Base-by-base conservation (phyloP, 164 flowering plant species). In the Nelumbo lutea region DNA sequence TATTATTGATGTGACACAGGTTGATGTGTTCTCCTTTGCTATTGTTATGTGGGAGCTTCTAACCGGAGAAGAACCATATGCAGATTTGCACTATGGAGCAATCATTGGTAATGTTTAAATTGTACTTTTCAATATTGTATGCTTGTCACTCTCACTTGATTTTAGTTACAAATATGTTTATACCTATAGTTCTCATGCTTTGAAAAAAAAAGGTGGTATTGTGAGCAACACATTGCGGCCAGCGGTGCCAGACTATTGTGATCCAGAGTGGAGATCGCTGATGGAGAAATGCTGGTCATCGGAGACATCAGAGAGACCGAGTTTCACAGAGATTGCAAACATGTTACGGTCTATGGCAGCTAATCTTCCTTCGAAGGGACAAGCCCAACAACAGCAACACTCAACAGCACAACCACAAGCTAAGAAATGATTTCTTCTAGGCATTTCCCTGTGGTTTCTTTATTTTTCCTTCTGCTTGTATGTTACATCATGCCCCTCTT, bases 31-130 rank as follows among this genome's bases (percentile, higher is more conserved):
- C 74, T 93, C 98, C n/a, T 93, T 90, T 57, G 98, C 97, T 42
- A 90, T 93, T 61, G 98, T 91, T 55, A 71, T 93, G 88, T 93
- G 98, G 98, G 98, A 93, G 77, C 89, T 93, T 50, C 88, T 93
- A 5, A 93, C 97, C 41, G 93, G 98, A 67, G 98, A 93, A 65
- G 98, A 93, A 70, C 98, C 98, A 38, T 93, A 93, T 70, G 89
- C 91, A 1, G 93, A 91, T 72, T 75, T 93, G 81, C 98, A 91
- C 73, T 93, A 91, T 68, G 98, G 98, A 6, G 93, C 93, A 42
- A 93, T 93, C 15, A 91, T 93, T 58, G 98, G 98, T 91, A 83
- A 69, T 47, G 5, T 66, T 53, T 38, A 15, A 41, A 7, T 13
- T 47, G 40, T 53, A 8, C 61, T 42, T 48, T 61, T 64, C 27